A percentile compares a stretch with the other conserved stretches of the same genome.
Evolutionary conservation across 164 flowering plant genomes (phyloP).

Genomic region (Chimonanthus praecox): DNA sequence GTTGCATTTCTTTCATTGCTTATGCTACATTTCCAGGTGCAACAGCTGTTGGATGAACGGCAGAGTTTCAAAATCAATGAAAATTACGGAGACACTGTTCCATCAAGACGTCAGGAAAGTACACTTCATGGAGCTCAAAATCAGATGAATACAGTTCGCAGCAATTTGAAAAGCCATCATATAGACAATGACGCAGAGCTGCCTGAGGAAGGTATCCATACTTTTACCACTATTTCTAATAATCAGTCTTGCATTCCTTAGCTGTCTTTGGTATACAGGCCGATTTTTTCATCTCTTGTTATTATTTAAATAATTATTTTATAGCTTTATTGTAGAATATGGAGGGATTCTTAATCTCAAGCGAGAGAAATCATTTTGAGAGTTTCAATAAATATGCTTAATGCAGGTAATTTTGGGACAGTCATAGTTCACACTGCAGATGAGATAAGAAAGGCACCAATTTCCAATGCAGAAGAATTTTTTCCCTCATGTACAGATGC

Average conservation of each 20-base stretch:
- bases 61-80: conserved; percentile 40
- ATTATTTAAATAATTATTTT: too few species aligned
- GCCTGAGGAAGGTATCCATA: conserved; percentile 39
- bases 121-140: conserved; percentile 10
- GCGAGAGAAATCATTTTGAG: not conserved
- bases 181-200: conserved; percentile 19
- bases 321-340: not conserved
- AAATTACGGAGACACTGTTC: conserved; percentile 81
- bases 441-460: conserved; percentile 25
- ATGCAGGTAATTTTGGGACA: conserved; percentile 82
- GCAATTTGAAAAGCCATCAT: conserved; percentile 20
- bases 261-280: too few species aligned
- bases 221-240: too few species aligned
- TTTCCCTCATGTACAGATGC: conserved; percentile 14
- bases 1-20: not conserved
- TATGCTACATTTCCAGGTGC: conserved; percentile 4
- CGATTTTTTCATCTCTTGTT: too few species aligned
- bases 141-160: conserved; percentile 18
- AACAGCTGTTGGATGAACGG: conserved; percentile 33
- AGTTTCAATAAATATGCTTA: not conserved
- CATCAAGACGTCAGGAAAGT: conserved; percentile 48
- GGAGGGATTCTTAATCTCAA: not conserved
- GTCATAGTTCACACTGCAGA: conserved; percentile 57
- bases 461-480: conserved; percentile 20
- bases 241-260: too few species aligned